Conservation (phyloP, 2,329 filamentous ascomycete species). For the Penicillium brevicompactum region DNA sequence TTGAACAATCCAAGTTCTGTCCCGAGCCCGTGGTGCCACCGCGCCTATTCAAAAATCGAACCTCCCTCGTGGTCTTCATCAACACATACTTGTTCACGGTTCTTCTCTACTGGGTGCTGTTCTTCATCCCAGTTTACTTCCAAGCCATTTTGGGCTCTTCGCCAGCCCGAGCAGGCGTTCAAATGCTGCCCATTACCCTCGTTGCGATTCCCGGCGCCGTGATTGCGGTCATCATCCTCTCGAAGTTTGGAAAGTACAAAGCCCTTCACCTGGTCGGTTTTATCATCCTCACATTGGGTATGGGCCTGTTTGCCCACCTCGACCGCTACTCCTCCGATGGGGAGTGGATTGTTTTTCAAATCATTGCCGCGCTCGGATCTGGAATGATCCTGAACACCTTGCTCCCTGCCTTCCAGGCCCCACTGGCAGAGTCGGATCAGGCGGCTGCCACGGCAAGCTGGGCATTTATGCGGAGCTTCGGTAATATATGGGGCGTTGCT, state of each 20-base stretch:
- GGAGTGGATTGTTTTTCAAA: slow-evolving; percentile 39
- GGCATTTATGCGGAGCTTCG: slow-evolving; percentile 29
- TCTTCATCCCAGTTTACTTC: slow-evolving; percentile 49
- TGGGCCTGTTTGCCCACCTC: slow-evolving; percentile 48
- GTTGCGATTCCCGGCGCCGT: slow-evolving; percentile 21
- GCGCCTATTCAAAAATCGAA: slow-evolving; percentile 46
- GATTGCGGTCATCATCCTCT: slow-evolving; percentile 22
- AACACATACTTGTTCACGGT: slow-evolving; percentile 43
- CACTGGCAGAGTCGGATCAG: slow-evolving; percentile 21
- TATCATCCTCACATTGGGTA: slow-evolving; percentile 42
- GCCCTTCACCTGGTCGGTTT: slow-evolving; percentile 41
- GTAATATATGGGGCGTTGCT: slow-evolving; percentile 23
- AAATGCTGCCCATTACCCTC: slow-evolving; percentile 21
- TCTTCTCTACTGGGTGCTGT: slow-evolving; percentile 38
- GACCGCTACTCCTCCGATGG: slow-evolving; percentile 39
- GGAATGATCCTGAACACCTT: slow-evolving; percentile 21
- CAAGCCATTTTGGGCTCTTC: slow-evolving; percentile 39
- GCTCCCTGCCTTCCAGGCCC: slow-evolving; percentile 28
- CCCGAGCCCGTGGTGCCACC: slow-evolving; percentile 41
- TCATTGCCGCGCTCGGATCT: slow-evolving; percentile 20
- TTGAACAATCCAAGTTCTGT: slow-evolving; percentile 22
- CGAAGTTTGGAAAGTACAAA: slow-evolving; percentile 31
- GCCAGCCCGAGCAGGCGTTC: slow-evolving; percentile 30
- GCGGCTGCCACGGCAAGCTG: slow-evolving; percentile 24
- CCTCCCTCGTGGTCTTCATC: slow-evolving; percentile 30